Evolutionary conservation across 805 yeast species (phyloP).

Genomic region (Pichia pseudocactophila): DNA sequence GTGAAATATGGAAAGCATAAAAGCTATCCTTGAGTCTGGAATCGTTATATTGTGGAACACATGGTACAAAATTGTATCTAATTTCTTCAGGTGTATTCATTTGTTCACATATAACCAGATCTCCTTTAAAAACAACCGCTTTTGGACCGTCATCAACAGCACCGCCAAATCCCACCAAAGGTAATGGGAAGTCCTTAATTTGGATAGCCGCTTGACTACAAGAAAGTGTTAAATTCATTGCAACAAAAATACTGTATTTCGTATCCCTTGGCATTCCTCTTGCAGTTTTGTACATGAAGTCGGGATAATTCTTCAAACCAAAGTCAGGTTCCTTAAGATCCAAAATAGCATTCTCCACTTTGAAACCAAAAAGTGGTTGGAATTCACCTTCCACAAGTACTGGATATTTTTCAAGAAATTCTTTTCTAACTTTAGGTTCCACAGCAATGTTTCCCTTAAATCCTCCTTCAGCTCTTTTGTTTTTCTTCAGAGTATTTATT

Average conservation of each 20-base stretch:
- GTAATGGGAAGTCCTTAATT: constrained; percentile 49
- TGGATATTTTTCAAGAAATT: constrained; percentile 22
- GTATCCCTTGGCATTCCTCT: constrained; percentile 45
- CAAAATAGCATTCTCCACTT: constrained; percentile 41
- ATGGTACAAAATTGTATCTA: constrained; percentile 41
- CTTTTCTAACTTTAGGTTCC: constrained; percentile 22
- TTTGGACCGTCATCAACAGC: constrained; percentile 34
- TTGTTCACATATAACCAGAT: constrained; percentile 51
- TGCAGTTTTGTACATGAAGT: constrained; percentile 33
- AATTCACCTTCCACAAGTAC: constrained; percentile 24
- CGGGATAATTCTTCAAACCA: constrained; percentile 39
- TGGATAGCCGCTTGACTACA: constrained; percentile 36
- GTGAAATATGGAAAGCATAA: constrained; percentile 47
- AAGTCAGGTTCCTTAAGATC: constrained; percentile 42
- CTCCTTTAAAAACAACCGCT: constrained; percentile 33
- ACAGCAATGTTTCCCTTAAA: constrained; percentile 10
- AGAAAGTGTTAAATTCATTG: constrained; percentile 37
- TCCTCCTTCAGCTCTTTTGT: constrained; percentile 3
- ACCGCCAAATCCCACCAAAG: constrained; percentile 42
- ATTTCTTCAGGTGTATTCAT: constrained; percentile 42
- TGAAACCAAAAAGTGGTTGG: constrained; percentile 47
- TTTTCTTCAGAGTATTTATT: constrained; percentile 11
- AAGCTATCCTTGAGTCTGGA: constrained; percentile 32
- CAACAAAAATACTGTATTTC: constrained; percentile 46
- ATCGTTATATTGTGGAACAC: constrained; percentile 30